Base-by-base conservation (phyloP, 192 early-diverging fungal species). In the Umbelopsis sp. region DNA sequence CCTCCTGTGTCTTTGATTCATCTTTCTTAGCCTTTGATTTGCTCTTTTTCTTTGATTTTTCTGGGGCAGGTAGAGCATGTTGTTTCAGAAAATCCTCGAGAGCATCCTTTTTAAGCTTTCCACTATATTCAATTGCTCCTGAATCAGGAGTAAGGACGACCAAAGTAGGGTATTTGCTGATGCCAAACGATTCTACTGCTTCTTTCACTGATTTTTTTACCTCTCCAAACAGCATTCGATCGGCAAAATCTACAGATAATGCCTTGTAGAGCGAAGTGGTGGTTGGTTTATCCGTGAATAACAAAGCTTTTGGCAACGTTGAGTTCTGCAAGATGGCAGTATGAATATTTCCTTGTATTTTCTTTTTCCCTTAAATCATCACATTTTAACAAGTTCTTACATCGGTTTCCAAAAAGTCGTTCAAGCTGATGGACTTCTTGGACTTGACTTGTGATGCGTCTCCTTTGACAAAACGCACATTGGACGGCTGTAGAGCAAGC, bases 231-330 rank as follows among this genome's bases (percentile, higher is more conserved):
- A 81, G 47, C 71, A 97, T 78, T 22, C 84, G 82, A 69, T 87
- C 78, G 67, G 85, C 78, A 76, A 91, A 91, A 65, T 92, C 90
- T 27, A 90, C 85, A 10, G 92, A 92, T 15, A 98, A 70, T 22
- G 93, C 93, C 75, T 94, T 95, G 83, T 93, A 93, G 48, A 98
- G 85, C 44, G 91, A 86, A 30, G 95, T 88, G 4, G 91, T 87
- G 12, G 78, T 79, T n/a, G 83, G 46, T 67, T 95, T 96, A 49
- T 90, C 82, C 0, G 94, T 93, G 58, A 94, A 90, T 33, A 97
- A 82, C 1, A 98, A 70, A 0, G 86, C 93, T 73, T 91, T 94
- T 20, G 89, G 84, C 20, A 91, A 2, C 10, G 81, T 77, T 41
- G 70, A 71, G 51, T 82, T 81, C 83, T 89, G 74, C 61, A 33